Evolutionary conservation across 805 yeast genomes (phyloP).

Genomic region (Spathaspora boniae): DNA sequence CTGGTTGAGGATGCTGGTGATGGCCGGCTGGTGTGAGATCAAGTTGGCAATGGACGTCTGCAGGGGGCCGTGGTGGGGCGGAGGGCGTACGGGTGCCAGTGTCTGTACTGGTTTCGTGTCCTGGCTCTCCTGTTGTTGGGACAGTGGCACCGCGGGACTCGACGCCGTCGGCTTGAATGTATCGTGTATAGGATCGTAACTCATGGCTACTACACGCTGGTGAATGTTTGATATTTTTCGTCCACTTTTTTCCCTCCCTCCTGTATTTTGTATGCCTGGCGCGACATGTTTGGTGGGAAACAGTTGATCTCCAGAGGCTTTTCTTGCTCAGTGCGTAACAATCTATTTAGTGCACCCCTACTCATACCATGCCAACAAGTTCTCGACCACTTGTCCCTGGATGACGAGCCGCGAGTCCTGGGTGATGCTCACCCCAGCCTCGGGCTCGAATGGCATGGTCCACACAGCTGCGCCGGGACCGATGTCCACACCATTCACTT

Average conservation of each 20-base stretch:
- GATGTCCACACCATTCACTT: constrained; percentile 32
- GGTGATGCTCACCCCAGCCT: constrained; percentile 16
- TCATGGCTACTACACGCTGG: constrained; percentile 32
- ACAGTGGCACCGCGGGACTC: no score
- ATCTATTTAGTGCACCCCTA: constrained; percentile 3
- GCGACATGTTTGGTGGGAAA: not conserved
- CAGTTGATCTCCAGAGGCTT: constrained; percentile 1
- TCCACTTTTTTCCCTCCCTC: not conserved
- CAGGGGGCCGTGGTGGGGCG: no score
- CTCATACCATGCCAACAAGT: constrained; percentile 23
- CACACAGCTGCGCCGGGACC: constrained; percentile 22
- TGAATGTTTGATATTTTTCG: constrained; percentile 4
- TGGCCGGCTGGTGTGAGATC: no score
- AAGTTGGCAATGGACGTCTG: no score
- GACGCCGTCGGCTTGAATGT: constrained; percentile 17
- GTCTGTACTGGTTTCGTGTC: no score
- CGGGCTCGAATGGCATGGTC: constrained; percentile 24
- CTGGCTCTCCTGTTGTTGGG: constrained; percentile 2
- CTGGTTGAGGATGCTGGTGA: constrained; percentile 7
- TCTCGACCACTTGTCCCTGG: constrained; percentile 28
- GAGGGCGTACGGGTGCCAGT: no score
- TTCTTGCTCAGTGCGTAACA: constrained; percentile 2
- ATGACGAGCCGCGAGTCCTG: constrained; percentile 21
- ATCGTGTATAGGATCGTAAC: constrained; percentile 44
- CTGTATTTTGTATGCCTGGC: not conserved